Evolutionary conservation across 768 basidiomycete genomes (phyloP), one percentile per base, ranked within the genome.

Genomic region (Filobasidium floriforme): DNA sequence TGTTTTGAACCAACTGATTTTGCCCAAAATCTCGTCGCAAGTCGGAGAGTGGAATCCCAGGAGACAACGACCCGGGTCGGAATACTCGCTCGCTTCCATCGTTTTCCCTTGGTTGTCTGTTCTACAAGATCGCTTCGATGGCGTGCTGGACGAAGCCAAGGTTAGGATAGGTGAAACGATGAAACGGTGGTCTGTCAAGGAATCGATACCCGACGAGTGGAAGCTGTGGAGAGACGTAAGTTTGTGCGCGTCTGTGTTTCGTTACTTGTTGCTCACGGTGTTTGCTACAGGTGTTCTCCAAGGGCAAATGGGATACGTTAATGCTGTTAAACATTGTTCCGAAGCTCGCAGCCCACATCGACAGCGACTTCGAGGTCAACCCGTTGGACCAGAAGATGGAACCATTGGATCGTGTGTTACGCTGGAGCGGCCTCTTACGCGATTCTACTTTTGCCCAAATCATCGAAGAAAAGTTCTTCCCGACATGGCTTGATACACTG

Each of bases 21-120:
- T 99, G 24, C 96, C 96, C 1, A 99, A 98, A 79, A 84, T 99
- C 1, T 84, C 88, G 59, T 86, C 87, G 69, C 86, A 90, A 2
- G 84, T 97, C 41, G 83, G 85, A 4, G 87, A 89, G 60, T 99
- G 82, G 73, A 80, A 85, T 7, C 85, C 59, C 49, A 66, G 55
- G 59, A 66, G 22, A 68, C 37, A 65, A 70, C 29, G 60, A 51
- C 40, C 41, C 83, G 73, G 82, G 80, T 28, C 57, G 12, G 29
- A 83, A 81, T 65, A 80, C 0, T 79, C 89, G 0, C 78, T 98
- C 59, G 89, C 88, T 59, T 81, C 84, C 0, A 83, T 99, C 57
- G 86, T 99, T 0, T 94, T 98, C 77, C 96, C 96, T 10, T 99
- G 96, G 96, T 79, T 99, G 55, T 91, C 92, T 5, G 84, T 92